These are phyloP conservation scores for Colletotrichum echinochloae DNA, from an alignment of 2,329 filamentous ascomycete genomes.

Conservation along the genomic window DNA sequence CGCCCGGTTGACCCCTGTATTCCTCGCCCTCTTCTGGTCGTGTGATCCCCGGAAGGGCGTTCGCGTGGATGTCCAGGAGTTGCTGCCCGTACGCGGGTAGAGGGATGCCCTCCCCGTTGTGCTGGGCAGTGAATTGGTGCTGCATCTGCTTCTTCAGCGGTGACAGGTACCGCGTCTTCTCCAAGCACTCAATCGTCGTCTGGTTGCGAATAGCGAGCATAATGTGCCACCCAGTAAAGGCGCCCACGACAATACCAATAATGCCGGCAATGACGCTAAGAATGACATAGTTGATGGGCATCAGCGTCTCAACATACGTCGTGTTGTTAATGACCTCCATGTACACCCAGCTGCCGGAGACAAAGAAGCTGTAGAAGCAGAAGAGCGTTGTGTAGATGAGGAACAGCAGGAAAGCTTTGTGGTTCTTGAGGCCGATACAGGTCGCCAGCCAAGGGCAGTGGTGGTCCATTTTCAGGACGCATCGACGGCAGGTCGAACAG, in stretches of 20 bases:
- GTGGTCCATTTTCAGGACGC: constrained; percentile 99
- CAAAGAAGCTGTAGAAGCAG: constrained; percentile 83
- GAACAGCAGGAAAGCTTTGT: constrained; percentile 95
- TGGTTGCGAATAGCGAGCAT: constrained; percentile 81
- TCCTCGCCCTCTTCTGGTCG: constrained; percentile 85
- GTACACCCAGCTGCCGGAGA: constrained; percentile 86
- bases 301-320: constrained; percentile 78
- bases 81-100: constrained; percentile 76
- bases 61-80: constrained; percentile 83
- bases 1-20: constrained; percentile 50
- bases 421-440: constrained; percentile 93
- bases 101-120: constrained; percentile 62
- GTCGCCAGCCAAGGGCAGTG: constrained; percentile 98
- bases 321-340: constrained; percentile 79
- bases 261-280: constrained; percentile 89
- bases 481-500: constrained; percentile 93
- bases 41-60: constrained; percentile 82
- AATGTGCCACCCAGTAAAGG: constrained; percentile 94
- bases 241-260: constrained; percentile 87
- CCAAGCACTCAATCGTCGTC: constrained; percentile 95
- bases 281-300: constrained; percentile 92
- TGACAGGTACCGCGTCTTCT: constrained; percentile 94
- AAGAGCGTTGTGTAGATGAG: constrained; percentile 90
- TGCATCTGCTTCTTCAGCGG: constrained; percentile 80
- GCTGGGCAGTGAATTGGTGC: constrained; percentile 68